Percentiles rank a stretch among this genome's conserved stretches.
phyloP scores from a whole-genome alignment of 2,329 filamentous ascomycete genomes.

The Aspergillus pseudonomiae region DNA sequence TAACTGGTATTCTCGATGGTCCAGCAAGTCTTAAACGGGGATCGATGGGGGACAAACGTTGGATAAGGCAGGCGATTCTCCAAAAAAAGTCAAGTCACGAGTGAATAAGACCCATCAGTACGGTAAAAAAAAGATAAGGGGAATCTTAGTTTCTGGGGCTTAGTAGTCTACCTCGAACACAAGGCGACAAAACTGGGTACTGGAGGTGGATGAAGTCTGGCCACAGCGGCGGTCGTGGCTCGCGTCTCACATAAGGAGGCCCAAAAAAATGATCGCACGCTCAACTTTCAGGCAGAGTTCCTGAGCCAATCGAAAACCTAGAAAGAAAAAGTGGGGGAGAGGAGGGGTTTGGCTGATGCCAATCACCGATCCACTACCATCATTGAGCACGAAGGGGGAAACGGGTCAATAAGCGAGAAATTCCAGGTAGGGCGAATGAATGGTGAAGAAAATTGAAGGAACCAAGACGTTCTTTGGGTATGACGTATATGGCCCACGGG shows the following conservation, averaged over 20 bases:
- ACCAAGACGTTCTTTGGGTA: constrained; percentile 34
- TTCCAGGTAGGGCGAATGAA: constrained; percentile 18
- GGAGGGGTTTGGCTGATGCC: constrained; percentile 21
- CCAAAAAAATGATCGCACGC: constrained; percentile 7
- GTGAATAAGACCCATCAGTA: not conserved
- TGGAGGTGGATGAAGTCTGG: constrained; percentile 7
- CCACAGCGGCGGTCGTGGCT: constrained; percentile 7
- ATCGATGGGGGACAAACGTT: not conserved
- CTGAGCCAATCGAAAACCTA: constrained; percentile 20
- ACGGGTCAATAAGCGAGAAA: constrained; percentile 19
- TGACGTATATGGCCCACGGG: constrained; percentile 26
- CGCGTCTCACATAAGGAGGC: constrained; percentile 10
- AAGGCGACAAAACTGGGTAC: not conserved
- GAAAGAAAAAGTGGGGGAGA: constrained; percentile 18
- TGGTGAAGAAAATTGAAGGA: constrained; percentile 24
- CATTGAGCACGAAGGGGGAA: constrained; percentile 15
- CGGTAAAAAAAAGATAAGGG: not conserved
- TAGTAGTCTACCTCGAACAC: not conserved
- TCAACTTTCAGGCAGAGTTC: constrained; percentile 15
- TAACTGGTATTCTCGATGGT: not conserved
- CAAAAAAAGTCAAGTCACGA: not conserved
- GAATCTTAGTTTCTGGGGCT: not conserved
- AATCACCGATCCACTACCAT: constrained; percentile 24
- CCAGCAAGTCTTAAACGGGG: not conserved
- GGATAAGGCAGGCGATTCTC: not conserved